Evolutionary conservation across 305 asterid species (phyloP), one percentile per base, ranked within the genome.

Genomic region (Nicotiana rustica): DNA sequence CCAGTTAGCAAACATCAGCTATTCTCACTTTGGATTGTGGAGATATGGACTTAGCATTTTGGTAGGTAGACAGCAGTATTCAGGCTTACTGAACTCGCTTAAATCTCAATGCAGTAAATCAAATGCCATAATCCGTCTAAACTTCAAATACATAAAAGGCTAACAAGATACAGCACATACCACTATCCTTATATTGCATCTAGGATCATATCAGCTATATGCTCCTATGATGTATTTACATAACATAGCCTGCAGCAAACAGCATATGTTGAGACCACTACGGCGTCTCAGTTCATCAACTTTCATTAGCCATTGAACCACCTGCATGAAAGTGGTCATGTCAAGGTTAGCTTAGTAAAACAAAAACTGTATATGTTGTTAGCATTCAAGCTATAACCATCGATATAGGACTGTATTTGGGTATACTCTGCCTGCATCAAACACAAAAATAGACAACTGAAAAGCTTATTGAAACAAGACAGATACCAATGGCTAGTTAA

Each of bases 401-500:
- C 33, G 17, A 4, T 5, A n/a, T 56, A 15, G 3, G 52, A 17
- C 52, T 10, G 33, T 7, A 8, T 52, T 52, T 8, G 56, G 65
- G 80, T 4, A 55, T 17, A 55, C 56, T 77, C 55, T 13, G 3
- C 81, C 33, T 56, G 81, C 81, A 77, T 56, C 67, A 56, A 77
- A 55, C 6, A 55, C 59, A 55, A 7, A 56, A 33, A 56, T 33
- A 8, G 67, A 56, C 67, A 77, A 31, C 52, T 56, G 67, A 56
- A 77, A 17, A 77, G 66, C 10, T 77, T 10, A 31, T 31, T 77
- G 67, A 77, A 56, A 33, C 33, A 77, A 56, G 66, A 21, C 49
- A 76, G 81, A 77, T 56, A 76, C 66, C 31, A 56, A 33, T 77
- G n/a, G 52, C 81, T 31, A 9, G 81, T 77, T 77, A 76, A 76